These are phyloP conservation scores for Mycena albidolilacea DNA, from an alignment of 768 basidiomycete species.

Conservation along the genomic window DNA sequence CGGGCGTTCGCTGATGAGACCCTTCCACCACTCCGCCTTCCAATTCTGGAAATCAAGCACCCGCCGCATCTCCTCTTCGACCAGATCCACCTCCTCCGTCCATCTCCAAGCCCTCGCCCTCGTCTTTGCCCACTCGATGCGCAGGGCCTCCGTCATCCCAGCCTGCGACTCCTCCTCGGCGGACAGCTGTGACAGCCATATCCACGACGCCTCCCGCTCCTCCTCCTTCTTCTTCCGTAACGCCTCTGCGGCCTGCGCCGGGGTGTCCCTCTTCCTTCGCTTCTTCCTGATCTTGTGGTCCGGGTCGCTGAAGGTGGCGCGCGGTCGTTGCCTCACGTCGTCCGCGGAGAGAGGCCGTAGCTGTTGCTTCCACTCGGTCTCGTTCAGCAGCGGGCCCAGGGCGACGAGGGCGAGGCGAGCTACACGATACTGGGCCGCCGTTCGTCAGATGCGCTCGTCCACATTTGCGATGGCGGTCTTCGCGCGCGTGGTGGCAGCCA, in stretches of 20 bases:
- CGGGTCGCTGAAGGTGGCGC: conserved; percentile 13
- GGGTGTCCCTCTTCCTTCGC: not conserved
- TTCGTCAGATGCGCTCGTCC: conserved; percentile 36
- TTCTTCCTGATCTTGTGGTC: not conserved
- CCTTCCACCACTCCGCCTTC: conserved; percentile 29
- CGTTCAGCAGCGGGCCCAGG: conserved; percentile 9
- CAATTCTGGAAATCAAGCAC: conserved; percentile 38
- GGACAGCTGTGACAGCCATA: conserved; percentile 8
- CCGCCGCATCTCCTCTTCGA: conserved; percentile 46
- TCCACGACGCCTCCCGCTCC: conserved; percentile 2
- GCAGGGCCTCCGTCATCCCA: conserved; percentile 18
- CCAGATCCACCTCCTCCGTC: conserved; percentile 42
- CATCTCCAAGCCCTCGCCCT: conserved; percentile 39
- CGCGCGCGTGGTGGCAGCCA: conserved; percentile 44
- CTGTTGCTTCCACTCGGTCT: conserved; percentile 33
- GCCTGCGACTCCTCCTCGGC: not conserved
- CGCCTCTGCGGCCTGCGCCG: not conserved
- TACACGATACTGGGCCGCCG: conserved; percentile 36
- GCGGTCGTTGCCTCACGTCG: conserved; percentile 41
- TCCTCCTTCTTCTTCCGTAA: not conserved
- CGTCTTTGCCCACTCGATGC: conserved; percentile 44
- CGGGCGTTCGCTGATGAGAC: not conserved
- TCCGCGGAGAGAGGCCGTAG: conserved; percentile 21
- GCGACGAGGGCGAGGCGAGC: conserved; percentile 37
- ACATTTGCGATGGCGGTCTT: conserved; percentile 34